Conservation (phyloP, 192 early-diverging fungal genomes). For the Glomus cerebriforme region DNA sequence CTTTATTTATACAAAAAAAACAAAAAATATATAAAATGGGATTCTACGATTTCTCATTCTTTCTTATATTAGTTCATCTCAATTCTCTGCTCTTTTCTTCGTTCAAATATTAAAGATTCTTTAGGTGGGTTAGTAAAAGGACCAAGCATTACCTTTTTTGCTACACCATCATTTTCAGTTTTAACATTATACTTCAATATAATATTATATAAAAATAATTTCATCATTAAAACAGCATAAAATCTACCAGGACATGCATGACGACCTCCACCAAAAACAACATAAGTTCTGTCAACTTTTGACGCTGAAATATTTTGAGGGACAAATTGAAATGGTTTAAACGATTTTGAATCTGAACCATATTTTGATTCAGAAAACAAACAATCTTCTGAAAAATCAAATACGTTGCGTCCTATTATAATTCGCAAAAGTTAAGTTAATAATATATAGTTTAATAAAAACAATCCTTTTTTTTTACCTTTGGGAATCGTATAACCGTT, state of each 20-base stretch:
- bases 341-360: neutral
- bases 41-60: too few species aligned
- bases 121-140: neutral
- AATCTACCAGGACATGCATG: slow-evolving; percentile 19
- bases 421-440: too few species aligned
- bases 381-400: too few species aligned
- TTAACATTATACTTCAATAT: neutral
- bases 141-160: neutral
- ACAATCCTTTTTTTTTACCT: neutral
- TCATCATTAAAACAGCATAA: neutral
- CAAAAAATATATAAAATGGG: too few species aligned
- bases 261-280: slow-evolving; percentile 11
- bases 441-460: too few species aligned
- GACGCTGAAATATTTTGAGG: neutral
- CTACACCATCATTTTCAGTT: neutral
- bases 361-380: neutral
- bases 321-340: neutral
- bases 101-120: neutral
- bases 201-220: neutral
- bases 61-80: too few species aligned
- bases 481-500: slow-evolving; percentile 1
- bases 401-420: too few species aligned
- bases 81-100: neutral
- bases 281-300: neutral
- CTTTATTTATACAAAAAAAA: too few species aligned